Base-by-base conservation (phyloP, 2,329 filamentous ascomycete species). In the Xylariales sp. region DNA sequence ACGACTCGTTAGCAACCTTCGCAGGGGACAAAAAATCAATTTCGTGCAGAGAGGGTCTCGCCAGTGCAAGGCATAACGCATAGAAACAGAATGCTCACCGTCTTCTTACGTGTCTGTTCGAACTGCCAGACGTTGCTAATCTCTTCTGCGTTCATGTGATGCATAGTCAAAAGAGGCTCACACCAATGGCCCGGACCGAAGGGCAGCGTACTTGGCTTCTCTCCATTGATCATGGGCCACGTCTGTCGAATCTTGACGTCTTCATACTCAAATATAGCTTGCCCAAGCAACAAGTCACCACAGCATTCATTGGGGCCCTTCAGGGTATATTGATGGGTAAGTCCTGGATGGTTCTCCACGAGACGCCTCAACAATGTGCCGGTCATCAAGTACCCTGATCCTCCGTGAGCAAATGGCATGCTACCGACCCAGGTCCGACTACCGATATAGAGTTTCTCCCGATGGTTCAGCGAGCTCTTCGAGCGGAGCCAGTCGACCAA, bases 91-190 rank as follows among this genome's bases (percentile, higher is more conserved):
- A n/a, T 6, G 57, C 64, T 50, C 53, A 69, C 66, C 49, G 60
- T 54, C 20, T 60, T 61, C 47, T 61, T 64, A 21, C 68, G 61
- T 4, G 63, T 68, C 51, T 74, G 65, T 49, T 78, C 74, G 40
- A 66, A 76, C 38, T 73, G 64, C 70, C 73, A 78, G 23, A 75
- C 61, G 29, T 50, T 57, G 44, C 64, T 70, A 31, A 76, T 63
- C 49, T 78, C 73, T 46, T 73, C 65, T 7, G 70, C 61, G 32
- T 66, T 65, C 53, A 78, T 66, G 47, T 76, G 71, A 47, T 76
- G 72, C 70, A 78, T 74, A 4, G 73, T 75, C 28, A 78, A 51
- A n/a, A 75, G 62, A 5, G 74, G 73, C 48, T 76, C 69, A 43
- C 74, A 78, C 73, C 74, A 78, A 43, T 74, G 70, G 8, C 55